A percentile compares a stretch with the other conserved stretches of the same genome.
phyloP scores from a whole-genome alignment of 208 protist species.

The Acanthamoeba castellanii region DNA sequence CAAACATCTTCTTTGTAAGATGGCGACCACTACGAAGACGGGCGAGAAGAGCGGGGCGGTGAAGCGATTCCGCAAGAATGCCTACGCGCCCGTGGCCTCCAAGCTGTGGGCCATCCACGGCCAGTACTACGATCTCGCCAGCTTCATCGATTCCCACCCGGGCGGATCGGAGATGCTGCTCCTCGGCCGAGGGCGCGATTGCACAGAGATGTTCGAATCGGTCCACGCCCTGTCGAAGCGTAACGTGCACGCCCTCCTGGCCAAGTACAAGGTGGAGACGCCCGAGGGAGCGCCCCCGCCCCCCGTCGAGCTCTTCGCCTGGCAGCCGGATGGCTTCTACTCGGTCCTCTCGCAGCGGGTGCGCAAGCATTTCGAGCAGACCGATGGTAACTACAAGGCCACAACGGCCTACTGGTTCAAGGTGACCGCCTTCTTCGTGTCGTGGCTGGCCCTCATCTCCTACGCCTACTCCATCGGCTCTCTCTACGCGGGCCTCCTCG shows the following conservation, averaged over 20 bases:
- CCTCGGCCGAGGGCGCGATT: constrained; percentile 44
- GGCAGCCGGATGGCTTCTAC: constrained; percentile 31
- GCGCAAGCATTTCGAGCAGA: constrained; percentile 34
- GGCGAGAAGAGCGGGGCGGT: not conserved
- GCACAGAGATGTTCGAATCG: constrained; percentile 72
- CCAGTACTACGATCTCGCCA: constrained; percentile 59
- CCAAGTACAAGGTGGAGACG: constrained; percentile 33
- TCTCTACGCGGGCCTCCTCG: not conserved
- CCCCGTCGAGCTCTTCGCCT: constrained; percentile 7
- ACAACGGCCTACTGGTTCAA: constrained; percentile 36
- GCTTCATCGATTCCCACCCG: constrained; percentile 47
- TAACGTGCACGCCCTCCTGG: constrained; percentile 51
- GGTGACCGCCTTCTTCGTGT: not conserved
- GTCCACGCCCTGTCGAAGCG: constrained; percentile 68
- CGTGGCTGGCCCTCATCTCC: not conserved
- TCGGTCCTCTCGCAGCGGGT: constrained; percentile 13
- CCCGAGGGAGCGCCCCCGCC: not conserved
- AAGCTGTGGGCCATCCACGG: constrained; percentile 69
- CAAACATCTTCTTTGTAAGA: not conserved
- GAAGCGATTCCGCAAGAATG: constrained; percentile 31
- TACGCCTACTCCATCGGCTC: constrained; percentile 24
- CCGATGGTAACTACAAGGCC: not conserved
- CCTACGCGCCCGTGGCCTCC: not conserved
- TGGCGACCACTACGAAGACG: not conserved
- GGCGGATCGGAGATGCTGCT: constrained; percentile 69